phyloP scores from a whole-genome alignment of 2,329 filamentous ascomycete species.

The Cladophialophora chaetospira region DNA sequence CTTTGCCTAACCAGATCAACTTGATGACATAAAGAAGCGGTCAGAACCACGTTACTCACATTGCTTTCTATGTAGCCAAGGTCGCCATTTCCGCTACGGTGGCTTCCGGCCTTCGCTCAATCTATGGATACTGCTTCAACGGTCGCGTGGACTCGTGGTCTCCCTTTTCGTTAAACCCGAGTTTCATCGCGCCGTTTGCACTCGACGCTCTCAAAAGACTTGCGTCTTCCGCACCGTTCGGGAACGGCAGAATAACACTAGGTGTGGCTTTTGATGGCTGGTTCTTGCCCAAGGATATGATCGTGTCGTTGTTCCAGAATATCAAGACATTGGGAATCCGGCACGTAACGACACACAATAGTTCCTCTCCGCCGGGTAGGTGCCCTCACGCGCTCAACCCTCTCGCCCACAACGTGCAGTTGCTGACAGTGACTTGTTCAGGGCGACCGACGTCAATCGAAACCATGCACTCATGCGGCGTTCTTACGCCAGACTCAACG shows the following conservation, averaged over 20 bases:
- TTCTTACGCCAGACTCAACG: constrained; percentile 41
- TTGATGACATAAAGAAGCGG: not conserved
- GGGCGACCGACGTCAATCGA: not conserved
- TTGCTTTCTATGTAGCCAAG: constrained; percentile 1
- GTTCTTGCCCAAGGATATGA: constrained; percentile 31
- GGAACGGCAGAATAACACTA: constrained; percentile 35
- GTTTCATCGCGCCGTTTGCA: constrained; percentile 29
- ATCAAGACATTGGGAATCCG: constrained; percentile 28
- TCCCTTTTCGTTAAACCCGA: constrained; percentile 5
- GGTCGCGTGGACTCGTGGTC: constrained; percentile 32
- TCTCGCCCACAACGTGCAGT: too few species aligned
- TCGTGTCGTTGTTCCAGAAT: constrained; percentile 30
- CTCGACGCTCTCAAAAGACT: constrained; percentile 31
- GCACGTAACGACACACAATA: constrained; percentile 33
- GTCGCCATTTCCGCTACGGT: constrained; percentile 34
- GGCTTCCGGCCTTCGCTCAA: constrained; percentile 35
- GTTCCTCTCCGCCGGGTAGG: not conserved
- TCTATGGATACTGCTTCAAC: constrained; percentile 36
- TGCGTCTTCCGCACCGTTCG: constrained; percentile 29
- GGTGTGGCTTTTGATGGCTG: constrained; percentile 36
- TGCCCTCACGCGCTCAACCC: not conserved
- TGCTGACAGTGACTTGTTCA: not conserved
- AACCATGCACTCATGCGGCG: constrained; percentile 36
- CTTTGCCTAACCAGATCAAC: not conserved
- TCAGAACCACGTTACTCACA: not conserved